These are phyloP conservation scores for Letharia lupina DNA, from an alignment of 495 filamentous ascomycete species.

Conservation along the genomic window DNA sequence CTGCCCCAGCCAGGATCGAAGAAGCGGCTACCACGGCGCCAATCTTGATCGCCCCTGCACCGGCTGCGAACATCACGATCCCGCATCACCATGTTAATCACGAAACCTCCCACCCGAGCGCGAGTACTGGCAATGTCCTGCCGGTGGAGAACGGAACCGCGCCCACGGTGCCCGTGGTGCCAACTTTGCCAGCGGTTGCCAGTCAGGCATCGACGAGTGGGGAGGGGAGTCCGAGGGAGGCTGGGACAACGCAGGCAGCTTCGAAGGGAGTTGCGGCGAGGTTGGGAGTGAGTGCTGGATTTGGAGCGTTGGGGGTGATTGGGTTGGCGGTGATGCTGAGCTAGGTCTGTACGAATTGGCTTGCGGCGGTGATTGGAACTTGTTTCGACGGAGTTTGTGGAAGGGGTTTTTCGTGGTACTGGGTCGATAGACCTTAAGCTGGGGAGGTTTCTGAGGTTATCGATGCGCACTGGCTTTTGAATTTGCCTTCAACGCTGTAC, in stretches of 20 bases:
- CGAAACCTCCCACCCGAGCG: not conserved
- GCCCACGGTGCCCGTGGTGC: not conserved
- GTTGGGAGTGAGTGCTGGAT: not conserved
- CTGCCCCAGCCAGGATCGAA: not conserved
- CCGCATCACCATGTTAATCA: not conserved
- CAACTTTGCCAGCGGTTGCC: not conserved
- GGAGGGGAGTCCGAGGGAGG: constrained; percentile 2
- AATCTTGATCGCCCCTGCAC: not conserved
- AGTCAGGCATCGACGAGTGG: not conserved
- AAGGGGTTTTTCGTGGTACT: not conserved
- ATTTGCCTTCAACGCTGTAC: not conserved
- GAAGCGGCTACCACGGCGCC: not conserved
- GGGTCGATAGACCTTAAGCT: no score
- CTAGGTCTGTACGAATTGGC: not conserved
- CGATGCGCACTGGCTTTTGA: constrained; percentile 1
- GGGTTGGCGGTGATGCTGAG: not conserved
- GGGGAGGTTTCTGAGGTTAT: not conserved
- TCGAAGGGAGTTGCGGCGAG: not conserved
- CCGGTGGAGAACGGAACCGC: not conserved
- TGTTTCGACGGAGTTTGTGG: not conserved
- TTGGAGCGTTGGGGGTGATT: not conserved
- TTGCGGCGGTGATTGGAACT: not conserved
- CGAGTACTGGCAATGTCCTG: not conserved
- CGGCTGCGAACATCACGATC: not conserved
- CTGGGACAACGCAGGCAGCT: not conserved